A percentile compares a stretch with the other conserved stretches of the same genome.
These are phyloP conservation scores for Arachis hypogaea DNA, from an alignment of 306 rosid genomes.

Conservation along the genomic window DNA sequence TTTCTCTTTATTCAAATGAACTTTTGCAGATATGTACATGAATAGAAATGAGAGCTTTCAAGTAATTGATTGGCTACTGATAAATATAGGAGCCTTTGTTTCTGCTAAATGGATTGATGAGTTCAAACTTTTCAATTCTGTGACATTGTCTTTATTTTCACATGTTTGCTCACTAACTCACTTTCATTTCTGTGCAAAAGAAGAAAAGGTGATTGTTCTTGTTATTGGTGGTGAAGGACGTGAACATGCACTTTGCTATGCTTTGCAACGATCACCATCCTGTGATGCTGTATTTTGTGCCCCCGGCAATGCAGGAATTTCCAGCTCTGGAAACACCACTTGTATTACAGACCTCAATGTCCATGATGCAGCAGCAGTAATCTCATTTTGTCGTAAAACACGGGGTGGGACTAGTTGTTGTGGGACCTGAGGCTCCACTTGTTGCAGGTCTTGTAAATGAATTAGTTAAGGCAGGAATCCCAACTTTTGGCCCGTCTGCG, in stretches of 20 bases:
- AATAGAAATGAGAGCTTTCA: background rate
- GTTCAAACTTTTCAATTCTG: background rate
- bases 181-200: constrained; percentile 32
- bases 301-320: constrained; percentile 94
- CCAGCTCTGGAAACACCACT: constrained; percentile 75
- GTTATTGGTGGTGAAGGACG: constrained; percentile 98
- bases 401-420: constrained; percentile 85
- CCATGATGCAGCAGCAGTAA: constrained; percentile 61
- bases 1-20: background rate
- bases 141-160: background rate
- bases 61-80: background rate
- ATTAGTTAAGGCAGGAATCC: constrained; percentile 71
- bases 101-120: background rate
- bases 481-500: constrained; percentile 93
- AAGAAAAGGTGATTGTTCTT: constrained; percentile 59
- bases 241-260: constrained; percentile 94
- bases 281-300: constrained; percentile 79
- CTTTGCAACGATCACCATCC: constrained; percentile 80
- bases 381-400: constrained; percentile 65
- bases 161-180: background rate
- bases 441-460: constrained; percentile 83
- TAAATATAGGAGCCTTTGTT: background rate
- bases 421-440: constrained; percentile 96
- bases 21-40: background rate
- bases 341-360: constrained; percentile 77